Evolutionary conservation across 2,329 filamentous ascomycete genomes (phyloP), one percentile per base, ranked within the genome.

Genomic region (Botryotinia globosa): DNA sequence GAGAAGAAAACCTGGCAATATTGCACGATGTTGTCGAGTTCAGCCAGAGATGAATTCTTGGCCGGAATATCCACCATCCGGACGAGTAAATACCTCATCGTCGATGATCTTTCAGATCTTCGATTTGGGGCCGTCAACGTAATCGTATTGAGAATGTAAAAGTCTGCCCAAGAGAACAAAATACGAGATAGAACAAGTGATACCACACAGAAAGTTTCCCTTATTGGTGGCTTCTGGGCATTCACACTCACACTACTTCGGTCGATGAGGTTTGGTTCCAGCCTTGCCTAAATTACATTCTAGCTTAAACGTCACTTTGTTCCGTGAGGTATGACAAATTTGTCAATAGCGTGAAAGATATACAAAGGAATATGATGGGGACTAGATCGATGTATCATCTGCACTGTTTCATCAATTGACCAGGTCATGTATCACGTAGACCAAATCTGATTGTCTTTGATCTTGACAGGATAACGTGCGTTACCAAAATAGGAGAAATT

Each of bases 141-240:
- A 56, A 67, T 56, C 34, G 34, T 42, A 16, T 16, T 34, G 12
- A 56, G 29, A 5, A 20, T 37, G 22, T n/a, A 70, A 42, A 20
- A 37, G 14, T 4, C 42, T 37, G 4, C 29, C 39, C 54, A 69
- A 61, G 54, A 56, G 7, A 25, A 2, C 25, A 22, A 69, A 42
- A 69, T 61, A 61, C 67, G 67, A 69, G 42, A 63, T 48, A 63
- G 18, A 48, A 32, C 25, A 64, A 70, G 58, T 70, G 58, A 64
- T 42, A 70, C 14, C 63, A 32, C 58, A 70, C 68, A 51, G 20
- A 44, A 39, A 42, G 32, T 22, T 62, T 25, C 44, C 39, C 29
- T 32, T 29, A n/a, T 37, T 69, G 54, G 67, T 45, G 39, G 39
- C 22, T 58, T 61, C 44, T 69, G 29, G 54, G 39, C 42, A n/a